Percentiles rank a stretch among this genome's conserved stretches.
phyloP scores from a whole-genome alignment of 2,329 filamentous ascomycete genomes.

The Cercospora berteroae region DNA sequence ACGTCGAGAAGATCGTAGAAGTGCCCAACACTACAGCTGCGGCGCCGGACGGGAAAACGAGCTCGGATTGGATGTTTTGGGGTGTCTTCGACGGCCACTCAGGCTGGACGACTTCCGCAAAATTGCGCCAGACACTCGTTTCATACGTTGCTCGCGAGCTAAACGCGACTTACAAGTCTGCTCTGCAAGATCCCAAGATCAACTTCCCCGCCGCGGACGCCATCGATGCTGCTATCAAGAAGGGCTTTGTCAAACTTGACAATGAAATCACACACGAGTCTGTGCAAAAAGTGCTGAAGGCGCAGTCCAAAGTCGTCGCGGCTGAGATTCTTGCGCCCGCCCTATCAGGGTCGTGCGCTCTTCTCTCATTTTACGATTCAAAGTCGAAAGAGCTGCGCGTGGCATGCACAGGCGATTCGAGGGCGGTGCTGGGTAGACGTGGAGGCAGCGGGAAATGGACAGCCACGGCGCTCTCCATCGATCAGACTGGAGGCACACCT shows the following conservation, averaged over 20 bases:
- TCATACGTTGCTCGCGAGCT: slow-evolving; percentile 89
- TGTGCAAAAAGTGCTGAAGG: slow-evolving; percentile 85
- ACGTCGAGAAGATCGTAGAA: slow-evolving; percentile 96
- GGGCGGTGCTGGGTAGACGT: slow-evolving; percentile 84
- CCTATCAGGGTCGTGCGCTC: slow-evolving; percentile 92
- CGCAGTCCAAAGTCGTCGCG: slow-evolving; percentile 83
- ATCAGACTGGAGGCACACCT: slow-evolving; percentile 88
- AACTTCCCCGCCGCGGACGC: slow-evolving; percentile 71
- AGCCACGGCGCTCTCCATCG: slow-evolving; percentile 82
- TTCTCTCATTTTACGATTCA: slow-evolving; percentile 94
- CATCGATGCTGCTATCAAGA: slow-evolving; percentile 88
- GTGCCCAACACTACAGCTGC: slow-evolving; percentile 63
- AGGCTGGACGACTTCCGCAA: slow-evolving; percentile 97
- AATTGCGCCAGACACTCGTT: slow-evolving; percentile 87
- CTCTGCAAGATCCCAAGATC: slow-evolving; percentile 56
- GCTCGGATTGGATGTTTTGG: slow-evolving; percentile 99
- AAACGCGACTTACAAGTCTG: slow-evolving; percentile 84
- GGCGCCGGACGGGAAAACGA: slow-evolving; percentile 54
- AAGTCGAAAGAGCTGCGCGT: slow-evolving; percentile 83
- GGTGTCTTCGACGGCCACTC: slow-evolving; percentile 97
- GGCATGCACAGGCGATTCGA: slow-evolving; percentile 93
- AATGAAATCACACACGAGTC: slow-evolving; percentile 93
- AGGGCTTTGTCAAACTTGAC: slow-evolving; percentile 82
- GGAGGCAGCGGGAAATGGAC: slow-evolving; percentile 82
- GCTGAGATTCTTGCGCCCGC: slow-evolving; percentile 90